Evolutionary conservation across 139 green algal species (phyloP), one percentile per base, ranked within the genome.

Genomic region (Deuterostichococcus epilithicus): DNA sequence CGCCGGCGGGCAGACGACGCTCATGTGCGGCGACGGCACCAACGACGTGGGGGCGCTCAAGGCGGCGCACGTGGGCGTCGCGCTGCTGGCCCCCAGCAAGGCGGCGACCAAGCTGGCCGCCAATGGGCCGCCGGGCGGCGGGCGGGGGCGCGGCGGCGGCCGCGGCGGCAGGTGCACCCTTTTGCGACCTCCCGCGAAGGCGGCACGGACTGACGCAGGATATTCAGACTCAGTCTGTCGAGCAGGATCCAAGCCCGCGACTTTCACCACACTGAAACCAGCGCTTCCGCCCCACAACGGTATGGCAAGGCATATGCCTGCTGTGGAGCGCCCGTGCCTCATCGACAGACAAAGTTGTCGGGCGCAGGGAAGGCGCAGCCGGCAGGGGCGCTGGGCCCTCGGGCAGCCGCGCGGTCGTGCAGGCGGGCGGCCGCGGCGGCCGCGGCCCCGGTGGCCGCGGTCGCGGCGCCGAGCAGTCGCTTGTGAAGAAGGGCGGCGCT

Each of bases 31-130:
- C 22, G 96, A 99, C 73, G 96, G 96, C 63, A 99, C 96, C 72
- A 99, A 99, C 82, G 96, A 99, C 73, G 96, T 99, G 30, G 96
- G 96, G 4, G 96, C 91, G 1, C 90, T 99, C 37, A 98, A 99
- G 76, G 79, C 86, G 69, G 78, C 68, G 32, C 65, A 78, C 38
- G 91, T 97, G 47, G 93, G 93, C 13, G 92, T 97, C 36, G 93
- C 93, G 8, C 82, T 97, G 78, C 85, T 97, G 37, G 60, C 86
- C 26, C 86, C 86, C 37, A 75, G 78, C 34, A 67, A 82, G 34
- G 10, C 74, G 77, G 70, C 18, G 35, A 84, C 85, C 79, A 44
- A 71, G 47, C 39, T 65, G 39, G 45, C 45, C 39, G 36, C 75
- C 44, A 58, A 39, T 42, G 28, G 68, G 37, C 15, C 32, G 68